phyloP scores from a whole-genome alignment of 305 asterid species.

The Fraxinus velutina region DNA sequence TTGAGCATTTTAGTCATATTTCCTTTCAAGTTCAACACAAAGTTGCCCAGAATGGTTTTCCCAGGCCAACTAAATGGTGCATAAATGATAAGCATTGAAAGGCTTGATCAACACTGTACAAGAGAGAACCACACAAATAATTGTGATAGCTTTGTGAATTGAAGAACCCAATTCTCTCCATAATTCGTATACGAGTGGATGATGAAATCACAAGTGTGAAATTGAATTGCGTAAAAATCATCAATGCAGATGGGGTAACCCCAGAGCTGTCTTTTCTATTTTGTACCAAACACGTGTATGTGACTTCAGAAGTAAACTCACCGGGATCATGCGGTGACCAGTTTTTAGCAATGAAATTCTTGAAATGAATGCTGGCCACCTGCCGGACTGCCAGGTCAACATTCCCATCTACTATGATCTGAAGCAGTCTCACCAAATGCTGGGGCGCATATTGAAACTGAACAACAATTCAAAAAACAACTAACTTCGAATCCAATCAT shows the following conservation, averaged over 20 bases:
- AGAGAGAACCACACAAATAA: neutral
- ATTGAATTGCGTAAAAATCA: neutral
- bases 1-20: neutral
- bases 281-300: neutral
- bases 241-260: neutral
- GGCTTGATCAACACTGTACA: neutral
- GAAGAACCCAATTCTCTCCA: neutral
- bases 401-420: constrained; percentile 76
- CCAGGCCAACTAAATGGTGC: neutral
- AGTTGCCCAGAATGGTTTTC: neutral
- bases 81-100: neutral
- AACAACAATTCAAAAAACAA: constrained; percentile 20
- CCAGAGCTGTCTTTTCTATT: neutral
- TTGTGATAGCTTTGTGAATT: neutral
- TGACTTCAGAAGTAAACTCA: constrained; percentile 15
- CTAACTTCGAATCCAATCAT: neutral
- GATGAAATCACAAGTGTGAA: neutral
- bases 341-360: constrained; percentile 76
- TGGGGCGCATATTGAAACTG: constrained; percentile 86
- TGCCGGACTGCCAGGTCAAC: constrained; percentile 85
- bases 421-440: constrained; percentile 95
- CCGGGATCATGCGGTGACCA: constrained; percentile 86
- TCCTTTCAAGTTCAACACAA: neutral
- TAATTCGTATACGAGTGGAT: neutral
- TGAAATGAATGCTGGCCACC: constrained; percentile 92